Conservation (phyloP, 2,329 filamentous ascomycete species). For the Arthrobotrys musiformis region DNA sequence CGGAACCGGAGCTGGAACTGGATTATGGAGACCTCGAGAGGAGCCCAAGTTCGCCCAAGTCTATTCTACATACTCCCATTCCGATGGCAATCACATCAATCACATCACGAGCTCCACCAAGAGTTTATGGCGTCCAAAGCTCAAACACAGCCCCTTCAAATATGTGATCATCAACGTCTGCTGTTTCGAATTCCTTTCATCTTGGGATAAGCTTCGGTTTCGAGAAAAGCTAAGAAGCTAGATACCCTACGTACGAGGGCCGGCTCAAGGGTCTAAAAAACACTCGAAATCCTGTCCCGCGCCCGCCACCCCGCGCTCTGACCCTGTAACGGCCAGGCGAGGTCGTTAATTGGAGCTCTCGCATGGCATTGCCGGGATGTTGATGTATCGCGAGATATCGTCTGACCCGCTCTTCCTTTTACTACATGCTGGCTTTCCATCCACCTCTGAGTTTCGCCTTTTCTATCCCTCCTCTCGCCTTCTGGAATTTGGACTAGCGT, state of each 20-base stretch:
- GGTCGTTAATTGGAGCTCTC: not conserved
- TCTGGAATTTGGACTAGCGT: slow-evolving; percentile 20
- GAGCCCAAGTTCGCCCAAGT: slow-evolving; percentile 7
- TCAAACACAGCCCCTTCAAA: slow-evolving; percentile 35
- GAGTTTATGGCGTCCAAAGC: slow-evolving; percentile 20
- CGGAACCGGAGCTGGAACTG: not conserved
- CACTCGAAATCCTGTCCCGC: slow-evolving; percentile 1
- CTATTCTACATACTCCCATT: not conserved
- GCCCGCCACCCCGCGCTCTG: slow-evolving; percentile 31
- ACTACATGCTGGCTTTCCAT: not conserved
- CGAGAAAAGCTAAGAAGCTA: slow-evolving; percentile 1
- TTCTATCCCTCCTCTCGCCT: not conserved
- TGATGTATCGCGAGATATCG: slow-evolving; percentile 40
- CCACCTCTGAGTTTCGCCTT: slow-evolving; percentile 5
- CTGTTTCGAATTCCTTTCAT: slow-evolving; percentile 29
- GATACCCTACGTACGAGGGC: no score
- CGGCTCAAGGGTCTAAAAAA: not conserved
- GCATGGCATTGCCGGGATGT: slow-evolving; percentile 27
- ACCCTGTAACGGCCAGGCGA: slow-evolving; percentile 14
- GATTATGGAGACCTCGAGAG: not conserved
- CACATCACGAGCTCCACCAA: slow-evolving; percentile 1
- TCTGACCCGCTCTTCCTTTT: slow-evolving; percentile 35
- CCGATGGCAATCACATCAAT: not conserved
- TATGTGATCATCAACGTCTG: not conserved
- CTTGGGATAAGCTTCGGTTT: slow-evolving; percentile 28